Percentiles rank a stretch among this genome's conserved stretches.
phyloP scores from a whole-genome alignment of 1,284 basidiomycete species.

The Fistulina hepatica region DNA sequence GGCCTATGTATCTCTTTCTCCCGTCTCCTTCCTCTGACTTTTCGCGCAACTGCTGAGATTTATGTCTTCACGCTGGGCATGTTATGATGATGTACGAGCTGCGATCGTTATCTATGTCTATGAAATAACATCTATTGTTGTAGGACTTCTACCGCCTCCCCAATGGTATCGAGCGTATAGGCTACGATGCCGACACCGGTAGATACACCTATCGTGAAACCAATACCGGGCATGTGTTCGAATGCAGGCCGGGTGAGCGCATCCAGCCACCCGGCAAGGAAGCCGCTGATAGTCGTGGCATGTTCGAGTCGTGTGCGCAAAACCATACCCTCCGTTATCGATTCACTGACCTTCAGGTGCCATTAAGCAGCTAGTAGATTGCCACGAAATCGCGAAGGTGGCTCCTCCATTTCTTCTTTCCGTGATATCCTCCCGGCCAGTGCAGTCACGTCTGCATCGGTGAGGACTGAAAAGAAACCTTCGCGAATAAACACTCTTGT shows the following conservation, averaged over 20 bases:
- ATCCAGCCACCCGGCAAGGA: conserved; percentile 6
- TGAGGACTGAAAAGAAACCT: no score
- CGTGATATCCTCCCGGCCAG: background rate
- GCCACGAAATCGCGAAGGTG: no score
- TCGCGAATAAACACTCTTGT: no score
- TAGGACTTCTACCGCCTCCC: conserved; percentile 42
- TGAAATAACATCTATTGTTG: background rate
- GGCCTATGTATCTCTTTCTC: background rate
- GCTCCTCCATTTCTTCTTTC: no score
- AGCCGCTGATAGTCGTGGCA: conserved; percentile 20
- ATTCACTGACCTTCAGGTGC: no score
- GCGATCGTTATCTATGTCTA: background rate
- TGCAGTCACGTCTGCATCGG: background rate
- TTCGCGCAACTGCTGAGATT: background rate
- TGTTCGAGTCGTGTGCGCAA: background rate
- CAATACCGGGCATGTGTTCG: background rate
- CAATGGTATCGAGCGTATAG: conserved; percentile 37
- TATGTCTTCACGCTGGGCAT: background rate
- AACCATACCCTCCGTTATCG: conserved; percentile 30
- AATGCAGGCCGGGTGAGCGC: no score
- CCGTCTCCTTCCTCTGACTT: background rate
- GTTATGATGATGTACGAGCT: background rate
- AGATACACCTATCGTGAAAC: conserved; percentile 33
- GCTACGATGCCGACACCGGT: conserved; percentile 41
- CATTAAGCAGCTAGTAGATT: no score